Evolutionary conservation across 202 grass and related monocot species (phyloP).

Genomic region (Zoysia matrella): DNA sequence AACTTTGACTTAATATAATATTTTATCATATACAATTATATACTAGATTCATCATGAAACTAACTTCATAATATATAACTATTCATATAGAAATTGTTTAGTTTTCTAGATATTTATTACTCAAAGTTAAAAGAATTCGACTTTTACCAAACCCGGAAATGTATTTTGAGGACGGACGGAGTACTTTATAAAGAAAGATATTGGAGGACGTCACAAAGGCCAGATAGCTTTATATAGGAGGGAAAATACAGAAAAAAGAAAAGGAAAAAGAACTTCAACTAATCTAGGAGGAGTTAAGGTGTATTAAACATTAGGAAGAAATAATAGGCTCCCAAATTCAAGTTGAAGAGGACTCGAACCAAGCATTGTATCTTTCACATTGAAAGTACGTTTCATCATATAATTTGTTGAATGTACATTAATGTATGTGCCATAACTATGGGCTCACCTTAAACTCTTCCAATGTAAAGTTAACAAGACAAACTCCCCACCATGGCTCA

Average conservation of each 20-base stretch:
- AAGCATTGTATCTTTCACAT: slow-evolving; percentile 12
- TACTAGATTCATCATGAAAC: too few species aligned
- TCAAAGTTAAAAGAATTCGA: too few species aligned
- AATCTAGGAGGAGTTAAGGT: background rate
- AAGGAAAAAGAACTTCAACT: background rate
- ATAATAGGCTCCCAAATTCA: background rate
- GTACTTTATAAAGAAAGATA: slow-evolving; percentile 19
- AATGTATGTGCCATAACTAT: background rate
- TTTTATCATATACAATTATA: too few species aligned
- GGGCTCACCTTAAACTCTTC: slow-evolving; percentile 97
- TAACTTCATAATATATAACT: too few species aligned
- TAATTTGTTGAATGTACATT: slow-evolving; percentile 18
- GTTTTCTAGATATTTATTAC: too few species aligned
- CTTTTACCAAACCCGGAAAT: too few species aligned
- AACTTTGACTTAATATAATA: too few species aligned
- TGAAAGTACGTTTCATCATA: slow-evolving; percentile 12
- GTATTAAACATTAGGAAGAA: background rate
- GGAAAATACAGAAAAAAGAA: background rate
- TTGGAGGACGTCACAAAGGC: slow-evolving; percentile 1
- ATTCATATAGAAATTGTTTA: too few species aligned
- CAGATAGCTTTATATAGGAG: slow-evolving; percentile 25
- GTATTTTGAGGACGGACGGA: too few species aligned
- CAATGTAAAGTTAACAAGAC: slow-evolving; percentile 97
- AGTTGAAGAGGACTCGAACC: background rate
- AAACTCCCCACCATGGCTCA: slow-evolving; percentile 99